Evolutionary conservation across 2,329 filamentous ascomycete genomes (phyloP).

Genomic region (Calonectria naviculata): DNA sequence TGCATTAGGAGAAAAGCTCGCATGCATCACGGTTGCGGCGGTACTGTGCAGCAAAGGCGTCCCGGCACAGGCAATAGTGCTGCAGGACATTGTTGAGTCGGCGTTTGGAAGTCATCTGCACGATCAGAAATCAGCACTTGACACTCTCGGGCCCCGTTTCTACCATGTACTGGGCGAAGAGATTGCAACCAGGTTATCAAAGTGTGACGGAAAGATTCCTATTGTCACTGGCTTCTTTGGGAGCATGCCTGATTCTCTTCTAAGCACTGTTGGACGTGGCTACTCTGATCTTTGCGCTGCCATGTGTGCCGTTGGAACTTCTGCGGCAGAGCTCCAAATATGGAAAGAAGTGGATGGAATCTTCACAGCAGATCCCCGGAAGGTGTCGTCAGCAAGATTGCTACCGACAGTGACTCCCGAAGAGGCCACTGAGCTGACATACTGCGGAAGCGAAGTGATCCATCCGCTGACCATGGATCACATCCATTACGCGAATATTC

Average conservation of each 20-base stretch:
- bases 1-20: neutral
- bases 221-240: slow-evolving; percentile 21
- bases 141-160: neutral
- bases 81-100: slow-evolving; percentile 1
- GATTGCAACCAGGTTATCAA: neutral
- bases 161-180: slow-evolving; percentile 7
- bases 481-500: neutral
- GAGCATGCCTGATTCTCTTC: slow-evolving; percentile 8
- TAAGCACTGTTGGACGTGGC: slow-evolving; percentile 8
- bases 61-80: neutral
- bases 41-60: neutral
- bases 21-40: neutral
- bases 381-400: slow-evolving; percentile 10
- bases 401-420: slow-evolving; percentile 10
- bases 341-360: slow-evolving; percentile 25
- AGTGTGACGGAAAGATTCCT: neutral
- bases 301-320: slow-evolving; percentile 13
- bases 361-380: slow-evolving; percentile 17
- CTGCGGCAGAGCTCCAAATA: slow-evolving; percentile 13
- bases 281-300: slow-evolving; percentile 21
- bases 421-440: slow-evolving; percentile 16
- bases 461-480: slow-evolving; percentile 8
- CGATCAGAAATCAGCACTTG: neutral
- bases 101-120: neutral
- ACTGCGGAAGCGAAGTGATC: slow-evolving; percentile 17